Conservation (phyloP, 805 yeast genomes). For the Hanseniaspora nectarophila region DNA sequence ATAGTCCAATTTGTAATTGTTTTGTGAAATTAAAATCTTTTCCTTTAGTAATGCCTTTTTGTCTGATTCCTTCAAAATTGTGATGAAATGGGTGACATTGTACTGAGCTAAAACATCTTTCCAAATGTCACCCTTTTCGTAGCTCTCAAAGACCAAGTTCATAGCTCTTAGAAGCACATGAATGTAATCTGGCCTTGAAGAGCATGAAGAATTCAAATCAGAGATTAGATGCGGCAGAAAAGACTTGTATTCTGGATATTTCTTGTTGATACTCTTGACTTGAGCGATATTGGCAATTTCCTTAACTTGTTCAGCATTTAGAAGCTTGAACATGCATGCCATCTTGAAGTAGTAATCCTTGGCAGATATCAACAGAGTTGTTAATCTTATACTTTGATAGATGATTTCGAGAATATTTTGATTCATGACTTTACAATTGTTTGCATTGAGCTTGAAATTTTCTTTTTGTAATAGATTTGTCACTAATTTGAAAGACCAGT, state of each 20-base stretch:
- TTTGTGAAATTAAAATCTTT: conserved; percentile 5
- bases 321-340: conserved; percentile 23
- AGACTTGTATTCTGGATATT: conserved; percentile 14
- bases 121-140: conserved; percentile 43
- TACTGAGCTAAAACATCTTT: conserved; percentile 36
- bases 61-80: conserved; percentile 32
- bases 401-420: background rate
- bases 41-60: conserved; percentile 17
- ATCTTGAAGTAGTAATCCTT: conserved; percentile 24
- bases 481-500: background rate
- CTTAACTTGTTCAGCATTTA: conserved; percentile 22
- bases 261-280: conserved; percentile 24
- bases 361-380: background rate
- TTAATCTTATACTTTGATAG: background rate
- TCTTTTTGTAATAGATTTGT: background rate
- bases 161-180: conserved; percentile 48
- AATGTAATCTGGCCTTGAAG: conserved; percentile 27
- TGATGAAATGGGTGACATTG: conserved; percentile 45
- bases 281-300: conserved; percentile 25
- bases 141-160: conserved; percentile 32
- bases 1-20: background rate
- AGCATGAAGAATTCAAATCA: conserved; percentile 13
- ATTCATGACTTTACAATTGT: background rate
- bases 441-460: background rate
- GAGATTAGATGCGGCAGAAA: conserved; percentile 2